Conservation (phyloP, 495 filamentous ascomycete species). For the Penicillium tannophilum region DNA sequence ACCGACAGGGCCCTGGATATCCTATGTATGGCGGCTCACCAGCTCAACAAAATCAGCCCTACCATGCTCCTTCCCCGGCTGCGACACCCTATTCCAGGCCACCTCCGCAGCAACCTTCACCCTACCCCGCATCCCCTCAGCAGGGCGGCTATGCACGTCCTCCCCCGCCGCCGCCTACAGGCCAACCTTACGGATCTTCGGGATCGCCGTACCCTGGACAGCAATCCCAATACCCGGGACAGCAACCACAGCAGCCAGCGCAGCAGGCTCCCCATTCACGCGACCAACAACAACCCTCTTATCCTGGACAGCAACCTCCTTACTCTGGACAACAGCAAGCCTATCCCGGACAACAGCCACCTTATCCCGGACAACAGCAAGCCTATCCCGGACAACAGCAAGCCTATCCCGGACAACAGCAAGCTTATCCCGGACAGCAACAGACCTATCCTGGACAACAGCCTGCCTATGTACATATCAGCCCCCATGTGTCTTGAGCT, state of each 20-base stretch:
- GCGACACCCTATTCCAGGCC: conserved; percentile 34
- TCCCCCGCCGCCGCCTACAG: conserved; percentile 32
- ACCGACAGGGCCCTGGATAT: conserved; percentile 32
- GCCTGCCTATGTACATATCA: conserved; percentile 34
- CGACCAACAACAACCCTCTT: conserved; percentile 12
- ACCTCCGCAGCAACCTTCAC: conserved; percentile 27
- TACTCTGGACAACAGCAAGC: conserved; percentile 23
- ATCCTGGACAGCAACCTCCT: conserved; percentile 21
- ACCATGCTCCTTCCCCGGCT: conserved; percentile 35
- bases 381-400: conserved; percentile 20
- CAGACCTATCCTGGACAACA: conserved; percentile 32
- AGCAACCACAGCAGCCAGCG: conserved; percentile 12
- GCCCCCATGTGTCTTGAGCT: conserved; percentile 14
- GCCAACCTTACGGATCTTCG: conserved; percentile 40
- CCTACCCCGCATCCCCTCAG: conserved; percentile 34
- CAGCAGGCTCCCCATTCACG: neutral
- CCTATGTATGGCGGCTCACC: conserved; percentile 43
- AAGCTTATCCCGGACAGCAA: conserved; percentile 24
- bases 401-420: conserved; percentile 22
- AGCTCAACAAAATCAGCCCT: conserved; percentile 42
- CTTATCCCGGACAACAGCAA: conserved; percentile 21
- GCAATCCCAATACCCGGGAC: conserved; percentile 23
- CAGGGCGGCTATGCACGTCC: conserved; percentile 35
- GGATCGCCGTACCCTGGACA: conserved; percentile 37
- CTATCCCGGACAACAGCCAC: conserved; percentile 22